phyloP scores from a whole-genome alignment of 2,329 filamentous ascomycete genomes.

The Ophiostoma himal-ulmi region DNA sequence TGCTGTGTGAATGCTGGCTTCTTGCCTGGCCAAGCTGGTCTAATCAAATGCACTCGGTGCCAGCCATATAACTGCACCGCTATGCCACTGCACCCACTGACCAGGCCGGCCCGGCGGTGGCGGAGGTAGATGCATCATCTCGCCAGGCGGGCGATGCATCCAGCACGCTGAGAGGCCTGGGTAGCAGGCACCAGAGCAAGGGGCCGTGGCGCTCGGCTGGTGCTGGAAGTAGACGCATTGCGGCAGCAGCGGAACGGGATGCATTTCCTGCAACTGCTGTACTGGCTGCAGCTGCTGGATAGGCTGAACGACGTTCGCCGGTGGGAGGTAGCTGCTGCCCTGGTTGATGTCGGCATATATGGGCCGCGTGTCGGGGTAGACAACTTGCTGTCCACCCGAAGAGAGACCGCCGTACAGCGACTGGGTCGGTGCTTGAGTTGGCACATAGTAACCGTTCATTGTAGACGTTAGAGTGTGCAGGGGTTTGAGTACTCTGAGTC shows the following conservation, averaged over 20 bases:
- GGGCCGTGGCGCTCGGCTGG: not conserved
- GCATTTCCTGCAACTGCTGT: not conserved
- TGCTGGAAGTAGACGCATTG: not conserved
- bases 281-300: not conserved
- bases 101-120: slow-evolving; percentile 20
- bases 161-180: slow-evolving; percentile 18
- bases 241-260: not conserved
- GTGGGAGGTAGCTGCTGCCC: not conserved
- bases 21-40: slow-evolving; percentile 14
- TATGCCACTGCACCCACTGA: slow-evolving; percentile 28
- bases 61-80: slow-evolving; percentile 49
- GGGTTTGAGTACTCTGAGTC: not conserved
- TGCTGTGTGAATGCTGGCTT: not conserved
- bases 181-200: not conserved
- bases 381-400: not conserved
- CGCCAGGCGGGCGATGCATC: slow-evolving; percentile 21
- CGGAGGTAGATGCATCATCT: slow-evolving; percentile 16
- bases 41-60: slow-evolving; percentile 38
- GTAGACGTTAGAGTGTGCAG: not conserved
- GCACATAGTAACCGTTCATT: not conserved
- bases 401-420: not conserved
- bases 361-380: not conserved
- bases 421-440: not conserved
- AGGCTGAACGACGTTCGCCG: not conserved
- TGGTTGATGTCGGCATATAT: not conserved